These are phyloP conservation scores for Cyclotella baltica DNA, from an alignment of 108 stramenopile genomes.

Conservation along the genomic window DNA sequence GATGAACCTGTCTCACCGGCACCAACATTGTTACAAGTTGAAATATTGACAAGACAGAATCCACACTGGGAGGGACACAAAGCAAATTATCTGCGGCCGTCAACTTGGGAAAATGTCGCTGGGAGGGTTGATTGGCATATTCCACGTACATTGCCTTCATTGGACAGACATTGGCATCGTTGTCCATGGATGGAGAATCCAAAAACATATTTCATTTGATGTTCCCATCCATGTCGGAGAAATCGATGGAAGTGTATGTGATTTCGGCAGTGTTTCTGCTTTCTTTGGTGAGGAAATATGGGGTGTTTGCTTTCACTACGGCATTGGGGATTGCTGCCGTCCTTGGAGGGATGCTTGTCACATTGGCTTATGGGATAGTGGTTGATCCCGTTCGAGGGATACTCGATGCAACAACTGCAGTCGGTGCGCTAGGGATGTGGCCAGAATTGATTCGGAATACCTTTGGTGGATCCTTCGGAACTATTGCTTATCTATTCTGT, in stretches of 20 bases:
- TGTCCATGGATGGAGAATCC: constrained; percentile 36
- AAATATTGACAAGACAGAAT: not conserved
- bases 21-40: constrained; percentile 32
- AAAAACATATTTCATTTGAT: constrained; percentile 29
- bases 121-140: no score
- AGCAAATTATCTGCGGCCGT: constrained; percentile 45
- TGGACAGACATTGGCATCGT: constrained; percentile 40
- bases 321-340: constrained; percentile 54
- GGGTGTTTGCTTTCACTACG: constrained; percentile 57
- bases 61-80: constrained; percentile 38
- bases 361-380: no score
- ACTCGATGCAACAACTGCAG: no score
- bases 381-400: no score
- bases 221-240: constrained; percentile 32
- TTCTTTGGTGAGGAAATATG: constrained; percentile 51
- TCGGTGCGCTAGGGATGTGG: constrained; percentile 52
- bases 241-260: constrained; percentile 37
- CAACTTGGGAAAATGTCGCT: constrained; percentile 60
- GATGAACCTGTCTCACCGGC: constrained; percentile 42
- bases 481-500: constrained; percentile 58
- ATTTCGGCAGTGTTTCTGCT: constrained; percentile 43
- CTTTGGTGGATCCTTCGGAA: constrained; percentile 57
- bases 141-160: constrained; percentile 59
- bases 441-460: constrained; percentile 40
- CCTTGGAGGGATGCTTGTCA: no score